phyloP scores from a whole-genome alignment of 805 yeast genomes.

The Candida yuanshanica region DNA sequence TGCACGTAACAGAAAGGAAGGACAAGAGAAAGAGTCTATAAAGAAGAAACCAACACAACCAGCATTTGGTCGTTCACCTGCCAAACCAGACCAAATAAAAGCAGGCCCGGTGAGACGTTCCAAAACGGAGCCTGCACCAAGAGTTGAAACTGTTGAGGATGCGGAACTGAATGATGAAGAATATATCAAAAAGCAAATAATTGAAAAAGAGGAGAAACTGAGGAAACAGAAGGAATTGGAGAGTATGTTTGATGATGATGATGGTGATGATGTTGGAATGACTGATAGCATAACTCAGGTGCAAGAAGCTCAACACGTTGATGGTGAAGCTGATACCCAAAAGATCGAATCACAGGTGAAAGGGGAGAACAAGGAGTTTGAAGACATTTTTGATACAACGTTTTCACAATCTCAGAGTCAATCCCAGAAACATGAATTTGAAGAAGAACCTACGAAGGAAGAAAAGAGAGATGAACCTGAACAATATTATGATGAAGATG shows the following conservation, averaged over 20 bases:
- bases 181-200: slow-evolving; percentile 8
- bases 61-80: slow-evolving; percentile 10
- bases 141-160: slow-evolving; percentile 10
- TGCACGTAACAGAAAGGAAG: slow-evolving; percentile 9
- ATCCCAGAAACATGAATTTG: neutral
- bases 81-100: slow-evolving; percentile 1
- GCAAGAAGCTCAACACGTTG: neutral
- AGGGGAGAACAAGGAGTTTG: slow-evolving; percentile 8
- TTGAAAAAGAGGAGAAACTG: slow-evolving; percentile 5
- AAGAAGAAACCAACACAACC: slow-evolving; percentile 12
- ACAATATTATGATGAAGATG: slow-evolving; percentile 43
- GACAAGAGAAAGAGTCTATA: slow-evolving; percentile 1
- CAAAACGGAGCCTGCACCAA: slow-evolving; percentile 6
- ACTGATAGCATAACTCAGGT: neutral
- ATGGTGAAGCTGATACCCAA: slow-evolving; percentile 1
- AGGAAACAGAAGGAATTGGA: slow-evolving; percentile 24
- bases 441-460: slow-evolving; percentile 5
- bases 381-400: slow-evolving; percentile 18
- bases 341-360: neutral
- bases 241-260: slow-evolving; percentile 32
- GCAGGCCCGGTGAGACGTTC: slow-evolving; percentile 6
- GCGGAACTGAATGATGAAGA: slow-evolving; percentile 13
- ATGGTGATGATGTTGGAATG: slow-evolving; percentile 14
- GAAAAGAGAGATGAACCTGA: slow-evolving; percentile 11
- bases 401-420: slow-evolving; percentile 15